Conservation (phyloP, 768 basidiomycete species). For the Coprinellus aureogranulatus region DNA sequence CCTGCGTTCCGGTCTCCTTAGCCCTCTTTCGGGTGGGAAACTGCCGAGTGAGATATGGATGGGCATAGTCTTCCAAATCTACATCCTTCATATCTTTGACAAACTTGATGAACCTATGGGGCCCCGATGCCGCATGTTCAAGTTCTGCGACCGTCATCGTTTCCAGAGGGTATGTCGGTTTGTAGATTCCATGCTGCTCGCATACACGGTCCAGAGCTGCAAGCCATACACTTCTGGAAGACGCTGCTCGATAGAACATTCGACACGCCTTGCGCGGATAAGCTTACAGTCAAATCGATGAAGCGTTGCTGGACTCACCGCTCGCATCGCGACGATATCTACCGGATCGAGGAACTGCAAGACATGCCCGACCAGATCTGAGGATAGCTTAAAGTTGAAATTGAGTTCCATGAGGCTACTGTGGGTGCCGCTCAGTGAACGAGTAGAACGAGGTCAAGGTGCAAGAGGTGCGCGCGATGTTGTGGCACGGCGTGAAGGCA, state of each 20-base stretch:
- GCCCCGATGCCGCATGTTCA: constrained; percentile 24
- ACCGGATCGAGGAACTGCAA: neutral
- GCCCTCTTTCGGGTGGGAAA: neutral
- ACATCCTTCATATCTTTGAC: constrained; percentile 1
- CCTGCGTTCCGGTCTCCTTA: neutral
- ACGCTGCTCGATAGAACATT: constrained; percentile 15
- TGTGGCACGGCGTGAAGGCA: too few species aligned
- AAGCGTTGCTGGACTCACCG: neutral
- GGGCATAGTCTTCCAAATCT: neutral
- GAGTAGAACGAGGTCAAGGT: too few species aligned
- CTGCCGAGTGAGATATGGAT: neutral
- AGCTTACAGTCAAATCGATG: neutral
- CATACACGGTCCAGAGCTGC: constrained; percentile 22
- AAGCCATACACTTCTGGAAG: constrained; percentile 26
- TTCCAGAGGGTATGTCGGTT: constrained; percentile 22
- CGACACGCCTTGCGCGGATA: constrained; percentile 21
- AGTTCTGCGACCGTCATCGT: constrained; percentile 24
- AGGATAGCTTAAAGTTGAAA: neutral
- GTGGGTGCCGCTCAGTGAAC: too few species aligned
- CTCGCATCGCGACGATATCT: neutral
- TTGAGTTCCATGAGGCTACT: too few species aligned
- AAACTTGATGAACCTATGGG: constrained; percentile 17
- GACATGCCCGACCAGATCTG: neutral
- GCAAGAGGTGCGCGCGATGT: too few species aligned
- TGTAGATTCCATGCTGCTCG: constrained; percentile 15